Conservation (phyloP, 139 green algal species). For the Closterium sp. region DNA sequence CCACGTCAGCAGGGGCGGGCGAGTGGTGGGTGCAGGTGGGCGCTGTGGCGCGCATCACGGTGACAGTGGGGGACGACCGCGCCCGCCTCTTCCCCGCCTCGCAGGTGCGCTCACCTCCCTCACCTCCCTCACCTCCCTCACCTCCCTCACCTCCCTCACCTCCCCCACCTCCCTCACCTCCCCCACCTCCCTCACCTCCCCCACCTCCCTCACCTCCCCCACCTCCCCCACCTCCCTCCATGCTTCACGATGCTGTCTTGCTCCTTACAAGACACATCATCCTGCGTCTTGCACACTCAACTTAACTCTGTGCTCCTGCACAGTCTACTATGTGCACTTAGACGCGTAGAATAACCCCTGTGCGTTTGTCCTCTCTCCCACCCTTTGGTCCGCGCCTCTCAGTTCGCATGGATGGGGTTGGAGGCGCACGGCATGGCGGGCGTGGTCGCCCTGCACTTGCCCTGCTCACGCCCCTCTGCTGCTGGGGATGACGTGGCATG, state of each 20-base stretch:
- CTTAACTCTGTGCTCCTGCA: too few species aligned
- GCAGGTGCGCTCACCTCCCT: neutral
- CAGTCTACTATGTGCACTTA: too few species aligned
- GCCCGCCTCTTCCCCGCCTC: neutral
- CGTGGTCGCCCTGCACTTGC: neutral
- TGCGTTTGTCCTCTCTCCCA: neutral
- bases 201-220: too few species aligned
- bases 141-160: too few species aligned
- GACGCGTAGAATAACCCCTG: too few species aligned
- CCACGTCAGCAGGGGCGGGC: neutral
- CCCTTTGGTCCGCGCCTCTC: neutral
- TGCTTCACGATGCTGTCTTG: too few species aligned
- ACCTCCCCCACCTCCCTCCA: too few species aligned
- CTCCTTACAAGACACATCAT: too few species aligned
- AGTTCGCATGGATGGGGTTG: slow-evolving; percentile 3
- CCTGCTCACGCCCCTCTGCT: neutral
- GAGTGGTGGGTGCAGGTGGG: neutral
- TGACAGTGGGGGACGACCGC: neutral
- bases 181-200: too few species aligned
- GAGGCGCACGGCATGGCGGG: neutral
- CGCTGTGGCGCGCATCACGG: neutral
- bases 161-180: neutral
- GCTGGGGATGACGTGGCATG: neutral
- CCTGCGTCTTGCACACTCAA: too few species aligned
- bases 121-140: neutral